These are phyloP conservation scores for Tulasnella sp. DNA, from an alignment of 768 basidiomycete species.

Conservation along the genomic window DNA sequence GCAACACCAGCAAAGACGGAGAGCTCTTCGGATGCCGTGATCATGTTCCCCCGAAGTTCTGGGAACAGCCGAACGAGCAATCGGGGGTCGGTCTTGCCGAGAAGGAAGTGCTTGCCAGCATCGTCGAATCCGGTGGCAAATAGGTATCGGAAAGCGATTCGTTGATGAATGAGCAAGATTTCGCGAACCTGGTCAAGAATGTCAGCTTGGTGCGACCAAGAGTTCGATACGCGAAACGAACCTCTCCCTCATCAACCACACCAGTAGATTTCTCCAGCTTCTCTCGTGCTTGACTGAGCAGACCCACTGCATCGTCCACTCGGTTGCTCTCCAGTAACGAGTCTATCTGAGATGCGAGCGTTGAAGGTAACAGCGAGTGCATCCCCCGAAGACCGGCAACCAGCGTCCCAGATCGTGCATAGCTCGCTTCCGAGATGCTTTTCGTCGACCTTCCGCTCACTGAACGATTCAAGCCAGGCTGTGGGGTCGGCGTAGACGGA, in stretches of 20 bases:
- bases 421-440: neutral
- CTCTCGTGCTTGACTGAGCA: conserved; percentile 38
- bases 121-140: conserved; percentile 77
- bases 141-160: conserved; percentile 75
- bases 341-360: conserved; percentile 68
- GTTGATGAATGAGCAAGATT: conserved; percentile 73
- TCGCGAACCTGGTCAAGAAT: conserved; percentile 38
- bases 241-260: neutral
- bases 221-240: neutral
- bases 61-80: conserved; percentile 77
- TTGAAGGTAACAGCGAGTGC: conserved; percentile 61
- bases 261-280: neutral
- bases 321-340: conserved; percentile 60
- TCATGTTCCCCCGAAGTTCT: conserved; percentile 60
- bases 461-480: neutral
- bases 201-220: neutral
- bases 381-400: conserved; percentile 58
- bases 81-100: conserved; percentile 79
- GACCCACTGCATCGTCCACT: conserved; percentile 58
- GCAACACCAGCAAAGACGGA: conserved; percentile 73
- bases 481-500: conserved; percentile 26
- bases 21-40: conserved; percentile 46
- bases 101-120: conserved; percentile 70
- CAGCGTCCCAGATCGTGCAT: conserved; percentile 51
- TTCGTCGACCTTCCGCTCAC: neutral